Evolutionary conservation across 192 early-diverging fungal genomes (phyloP).

Genomic region (Backusella morwellensis): DNA sequence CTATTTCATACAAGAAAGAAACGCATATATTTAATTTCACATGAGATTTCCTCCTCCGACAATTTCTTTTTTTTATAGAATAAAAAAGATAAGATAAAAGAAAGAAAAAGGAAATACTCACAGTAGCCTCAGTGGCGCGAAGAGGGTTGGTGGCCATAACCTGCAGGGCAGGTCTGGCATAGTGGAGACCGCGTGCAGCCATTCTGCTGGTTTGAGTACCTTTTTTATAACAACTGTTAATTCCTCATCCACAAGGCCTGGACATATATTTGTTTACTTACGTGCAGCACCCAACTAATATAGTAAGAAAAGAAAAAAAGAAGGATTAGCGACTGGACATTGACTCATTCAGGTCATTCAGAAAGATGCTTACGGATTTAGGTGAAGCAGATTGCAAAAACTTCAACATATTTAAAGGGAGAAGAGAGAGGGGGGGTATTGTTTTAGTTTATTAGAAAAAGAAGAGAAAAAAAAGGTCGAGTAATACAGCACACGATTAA

Average conservation of each 20-base stretch:
- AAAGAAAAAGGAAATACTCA: slow-evolving; percentile 25
- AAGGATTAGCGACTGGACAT: neutral
- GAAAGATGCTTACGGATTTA: neutral
- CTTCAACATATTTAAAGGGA: slow-evolving; percentile 23
- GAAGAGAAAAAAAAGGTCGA: neutral
- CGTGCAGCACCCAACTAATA: slow-evolving; percentile 25
- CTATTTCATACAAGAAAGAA: slow-evolving; percentile 24
- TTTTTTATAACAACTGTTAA: neutral
- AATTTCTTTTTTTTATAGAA: neutral
- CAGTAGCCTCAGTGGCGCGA: slow-evolving; percentile 67
- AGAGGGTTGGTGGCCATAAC: slow-evolving; percentile 76
- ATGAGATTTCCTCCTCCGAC: neutral
- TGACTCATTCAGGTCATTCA: neutral
- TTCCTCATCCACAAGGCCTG: too few relatives aligned
- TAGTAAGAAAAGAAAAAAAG: neutral
- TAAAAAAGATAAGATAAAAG: neutral
- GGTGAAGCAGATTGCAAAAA: slow-evolving; percentile 23
- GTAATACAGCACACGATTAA: slow-evolving; percentile 4
- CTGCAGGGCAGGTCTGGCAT: slow-evolving; percentile 58
- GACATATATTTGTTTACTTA: slow-evolving; percentile 4
- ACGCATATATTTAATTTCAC: slow-evolving; percentile 4
- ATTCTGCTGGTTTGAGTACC: slow-evolving; percentile 10
- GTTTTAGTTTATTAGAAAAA: neutral
- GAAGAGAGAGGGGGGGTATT: neutral
- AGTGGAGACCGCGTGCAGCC: slow-evolving; percentile 60